These are phyloP conservation scores for Malassezia psittaci DNA, from an alignment of 1,284 basidiomycete species.

Conservation along the genomic window DNA sequence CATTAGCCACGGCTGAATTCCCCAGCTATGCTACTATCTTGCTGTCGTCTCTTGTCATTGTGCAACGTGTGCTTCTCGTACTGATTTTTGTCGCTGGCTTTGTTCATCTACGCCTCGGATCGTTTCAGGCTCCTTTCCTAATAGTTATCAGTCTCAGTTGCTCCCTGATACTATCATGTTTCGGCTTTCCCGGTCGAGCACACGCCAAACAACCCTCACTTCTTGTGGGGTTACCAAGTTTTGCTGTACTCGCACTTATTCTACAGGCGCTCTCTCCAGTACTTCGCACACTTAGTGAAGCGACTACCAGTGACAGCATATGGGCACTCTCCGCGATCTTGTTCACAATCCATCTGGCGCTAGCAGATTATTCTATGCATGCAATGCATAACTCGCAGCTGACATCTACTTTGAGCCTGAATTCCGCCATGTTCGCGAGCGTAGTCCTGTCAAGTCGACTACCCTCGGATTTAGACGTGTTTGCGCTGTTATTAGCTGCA, in stretches of 20 bases:
- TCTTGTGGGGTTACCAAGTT: conserved; percentile 11
- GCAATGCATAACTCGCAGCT: conserved; percentile 26
- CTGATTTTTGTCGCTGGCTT: conserved; percentile 28
- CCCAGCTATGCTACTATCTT: conserved; percentile 65
- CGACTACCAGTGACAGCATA: conserved; percentile 90
- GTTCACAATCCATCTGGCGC: conserved; percentile 57
- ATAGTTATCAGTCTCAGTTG: background rate
- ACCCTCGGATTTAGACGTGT: conserved; percentile 70
- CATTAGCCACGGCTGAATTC: conserved; percentile 24
- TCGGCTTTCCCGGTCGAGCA: background rate
- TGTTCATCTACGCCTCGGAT: conserved; percentile 22
- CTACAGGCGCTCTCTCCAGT: conserved; percentile 83
- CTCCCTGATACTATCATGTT: background rate
- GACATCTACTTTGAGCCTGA: conserved; percentile 74
- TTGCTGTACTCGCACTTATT: conserved; percentile 65
- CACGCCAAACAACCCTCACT: background rate
- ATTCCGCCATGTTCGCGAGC: conserved; percentile 83
- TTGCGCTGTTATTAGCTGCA: conserved; percentile 76
- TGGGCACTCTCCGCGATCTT: conserved; percentile 74
- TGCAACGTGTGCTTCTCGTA: conserved; percentile 22
- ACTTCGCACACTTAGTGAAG: conserved; percentile 77
- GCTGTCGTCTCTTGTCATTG: conserved; percentile 50
- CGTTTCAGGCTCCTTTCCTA: conserved; percentile 10
- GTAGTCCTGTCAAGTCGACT: conserved; percentile 88
- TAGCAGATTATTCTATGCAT: conserved; percentile 58